Evolutionary conservation across 768 basidiomycete genomes (phyloP), one percentile per base, ranked within the genome.

Genomic region (Lactifluus hygrophoroides): DNA sequence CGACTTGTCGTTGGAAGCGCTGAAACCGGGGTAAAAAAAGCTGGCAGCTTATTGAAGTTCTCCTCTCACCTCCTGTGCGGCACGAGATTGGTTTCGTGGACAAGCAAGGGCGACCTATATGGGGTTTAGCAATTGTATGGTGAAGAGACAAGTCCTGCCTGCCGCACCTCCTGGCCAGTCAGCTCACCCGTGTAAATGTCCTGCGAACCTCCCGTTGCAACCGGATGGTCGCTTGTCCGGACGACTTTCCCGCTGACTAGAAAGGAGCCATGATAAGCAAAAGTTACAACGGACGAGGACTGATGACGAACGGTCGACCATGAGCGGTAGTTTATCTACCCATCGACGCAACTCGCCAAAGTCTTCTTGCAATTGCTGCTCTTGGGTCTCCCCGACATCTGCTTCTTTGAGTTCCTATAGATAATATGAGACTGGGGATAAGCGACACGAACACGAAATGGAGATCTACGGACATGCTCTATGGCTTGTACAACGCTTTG

Each of bases 151-250:
- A 47, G 5, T 32, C 16, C 28, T 17, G 43, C 21, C 14, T 3
- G 2, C 13, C 48, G 16, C n/a, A 60, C 59, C 54, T 51, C 52
- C 34, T 34, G 30, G 21, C 61, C 58, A 27, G 58, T 54, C 51
- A 37, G 56, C 54, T 50, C 53, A 23, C 61, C 61, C 19, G 59
- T 62, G n/a, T 61, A 56, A 43, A 62, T 60, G 38, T 62, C 61
- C 37, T 55, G 57, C 21, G 53, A 62, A 34, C 58, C 58, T 16
- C 59, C 61, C 21, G 34, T 43, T 9, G 44, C 58, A n/a, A 62
- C 25, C 14, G 60, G 21, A 40, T 32, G 43, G 5, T 62, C 43
- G 16, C 60, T 61, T 16, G 61, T 61, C 9, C 51, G 38, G 32
- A 6, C 9, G 35, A 62, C 49, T 11, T 56, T 54, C 25, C 51